Conservation (phyloP, 1,284 basidiomycete genomes). For the Rhizopogon hawkerae region DNA sequence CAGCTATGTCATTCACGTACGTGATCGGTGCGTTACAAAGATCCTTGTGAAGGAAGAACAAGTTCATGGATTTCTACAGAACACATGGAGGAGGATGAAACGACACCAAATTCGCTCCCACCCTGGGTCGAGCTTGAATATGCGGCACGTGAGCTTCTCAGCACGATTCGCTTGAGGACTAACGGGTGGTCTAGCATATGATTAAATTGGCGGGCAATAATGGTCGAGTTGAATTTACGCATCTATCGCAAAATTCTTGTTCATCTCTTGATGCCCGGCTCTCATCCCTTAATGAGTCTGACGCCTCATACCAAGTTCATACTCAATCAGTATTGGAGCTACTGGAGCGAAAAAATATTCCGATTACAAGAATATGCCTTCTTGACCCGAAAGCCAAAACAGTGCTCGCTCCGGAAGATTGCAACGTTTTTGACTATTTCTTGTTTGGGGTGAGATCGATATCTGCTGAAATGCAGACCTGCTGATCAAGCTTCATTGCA, state of each 20-base stretch:
- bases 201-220: constrained; percentile 60
- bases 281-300: constrained; percentile 18
- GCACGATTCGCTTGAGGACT: neutral
- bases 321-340: constrained; percentile 58
- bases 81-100: constrained; percentile 94
- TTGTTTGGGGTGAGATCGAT: constrained; percentile 65
- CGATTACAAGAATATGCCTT: constrained; percentile 66
- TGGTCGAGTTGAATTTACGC: constrained; percentile 73
- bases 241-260: constrained; percentile 66
- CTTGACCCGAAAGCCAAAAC: constrained; percentile 79
- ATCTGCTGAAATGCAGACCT: constrained; percentile 3
- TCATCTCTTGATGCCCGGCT: constrained; percentile 46
- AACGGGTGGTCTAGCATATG: constrained; percentile 64
- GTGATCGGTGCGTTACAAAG: constrained; percentile 29
- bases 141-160: constrained; percentile 26
- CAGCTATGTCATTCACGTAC: constrained; percentile 25
- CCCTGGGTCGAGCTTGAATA: constrained; percentile 90
- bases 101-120: constrained; percentile 59
- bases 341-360: constrained; percentile 41
- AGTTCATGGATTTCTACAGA: constrained; percentile 42
- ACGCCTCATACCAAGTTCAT: constrained; percentile 43
- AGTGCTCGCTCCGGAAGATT: constrained; percentile 67
- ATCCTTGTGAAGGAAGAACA: neutral
- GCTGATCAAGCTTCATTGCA: neutral
- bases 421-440: constrained; percentile 74